Evolutionary conservation across 176 grass and related monocot species (phyloP), one percentile per base, ranked within the genome.

Genomic region (Triticum urartu): DNA sequence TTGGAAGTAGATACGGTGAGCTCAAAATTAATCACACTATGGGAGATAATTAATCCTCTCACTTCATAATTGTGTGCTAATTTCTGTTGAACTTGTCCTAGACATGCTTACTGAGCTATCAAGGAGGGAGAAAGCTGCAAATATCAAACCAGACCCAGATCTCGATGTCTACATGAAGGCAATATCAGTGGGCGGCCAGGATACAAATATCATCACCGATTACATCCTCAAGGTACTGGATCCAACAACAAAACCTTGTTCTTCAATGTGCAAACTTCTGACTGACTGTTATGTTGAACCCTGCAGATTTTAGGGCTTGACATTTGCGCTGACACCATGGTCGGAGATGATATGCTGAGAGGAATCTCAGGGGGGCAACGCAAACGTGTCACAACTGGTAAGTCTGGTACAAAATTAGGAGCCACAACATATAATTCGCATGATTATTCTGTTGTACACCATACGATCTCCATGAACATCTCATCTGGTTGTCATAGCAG

Each of bases 1-100:
- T 95, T 38, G 93, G 93, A 72, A 92, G 90, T 64, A 89, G 93
- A 88, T 95, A 95, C 9, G 93, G 93, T 92, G 75, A 80, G 70
- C 42, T 83, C 14, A 68, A 83, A 75, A 71, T 38, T 81, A 22
- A 68, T 62, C 34, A 32, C 13, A 18, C 56, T 68, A 20, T 13
- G 18, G 18, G 0, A 70, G n/a, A 58, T 77, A 36, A 28, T 64
- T 82, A 30, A 63, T 47, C 62, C 42, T 54, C 15, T 64, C 18
- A 73, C 84, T 45, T 68, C 24, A n/a, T 3, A 61, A 50, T 5
- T 73, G 17, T 71, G 68, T 87, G 20, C 18, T 87, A 69, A 83
- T 68, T 80, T 7, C 4, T 69, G 7, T 18, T 89, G 13, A 47
- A 35, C 50, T 79, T 69, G n/a, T 74, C 36, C 10, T 26, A 93